Conservation (phyloP, 345 rosid species). For the Arabidopsis arenosa region DNA sequence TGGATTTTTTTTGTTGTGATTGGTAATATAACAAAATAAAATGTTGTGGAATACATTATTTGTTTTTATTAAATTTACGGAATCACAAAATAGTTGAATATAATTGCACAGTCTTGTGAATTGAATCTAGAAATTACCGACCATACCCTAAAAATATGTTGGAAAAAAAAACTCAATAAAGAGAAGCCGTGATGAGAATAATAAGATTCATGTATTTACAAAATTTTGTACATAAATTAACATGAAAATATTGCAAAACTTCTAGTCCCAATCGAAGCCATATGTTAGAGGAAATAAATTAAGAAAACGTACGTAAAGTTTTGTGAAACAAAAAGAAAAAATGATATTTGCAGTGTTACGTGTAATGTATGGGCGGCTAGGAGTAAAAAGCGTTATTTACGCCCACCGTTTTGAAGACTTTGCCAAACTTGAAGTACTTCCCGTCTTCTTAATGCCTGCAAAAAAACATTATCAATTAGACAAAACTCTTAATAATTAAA, state of each 20-base stretch:
- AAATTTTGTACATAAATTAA: constrained; percentile 5
- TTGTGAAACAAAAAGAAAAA: not conserved
- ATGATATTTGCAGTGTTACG: constrained; percentile 36
- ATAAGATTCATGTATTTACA: constrained; percentile 32
- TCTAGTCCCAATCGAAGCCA: constrained; percentile 25
- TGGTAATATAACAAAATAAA: not conserved
- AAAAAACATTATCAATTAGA: constrained; percentile 12
- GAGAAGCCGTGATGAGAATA: not conserved
- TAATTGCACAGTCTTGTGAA: not conserved
- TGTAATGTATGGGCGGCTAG: constrained; percentile 2
- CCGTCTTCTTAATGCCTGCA: constrained; percentile 55
- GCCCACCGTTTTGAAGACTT: constrained; percentile 59
- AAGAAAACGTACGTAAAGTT: constrained; percentile 9
- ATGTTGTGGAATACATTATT: not conserved
- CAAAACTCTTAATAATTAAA: not conserved
- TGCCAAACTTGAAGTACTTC: constrained; percentile 38
- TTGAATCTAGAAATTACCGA: not conserved
- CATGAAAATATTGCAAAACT: constrained; percentile 24
- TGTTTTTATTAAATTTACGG: not conserved
- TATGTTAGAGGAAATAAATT: constrained; percentile 2
- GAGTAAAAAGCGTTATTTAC: constrained; percentile 38
- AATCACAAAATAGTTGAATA: not conserved
- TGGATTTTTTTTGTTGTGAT: not conserved
- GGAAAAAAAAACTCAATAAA: not conserved
- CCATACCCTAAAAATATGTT: not conserved